Percentiles rank a stretch among this genome's conserved stretches.
These are phyloP conservation scores for Betula pendula DNA, from an alignment of 306 rosid species.

Conservation along the genomic window DNA sequence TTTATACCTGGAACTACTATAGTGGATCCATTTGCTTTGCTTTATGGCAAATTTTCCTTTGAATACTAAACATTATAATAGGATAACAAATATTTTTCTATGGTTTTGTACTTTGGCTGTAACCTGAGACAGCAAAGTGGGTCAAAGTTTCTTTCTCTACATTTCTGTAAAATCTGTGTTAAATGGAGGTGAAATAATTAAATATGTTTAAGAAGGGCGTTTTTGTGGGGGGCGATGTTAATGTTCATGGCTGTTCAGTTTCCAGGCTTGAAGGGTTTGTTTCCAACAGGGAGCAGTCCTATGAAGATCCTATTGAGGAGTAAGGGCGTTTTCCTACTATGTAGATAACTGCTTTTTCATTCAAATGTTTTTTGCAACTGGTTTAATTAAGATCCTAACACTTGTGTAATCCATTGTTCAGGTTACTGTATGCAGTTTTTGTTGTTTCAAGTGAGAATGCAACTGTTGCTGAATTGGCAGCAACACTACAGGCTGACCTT, in stretches of 20 bases:
- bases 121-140: background rate
- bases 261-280: slow-evolving; percentile 99
- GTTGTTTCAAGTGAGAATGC: slow-evolving; percentile 95
- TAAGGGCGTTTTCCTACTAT: slow-evolving; percentile 51
- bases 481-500: slow-evolving; percentile 86
- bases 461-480: slow-evolving; percentile 84
- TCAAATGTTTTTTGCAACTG: slow-evolving; percentile 16
- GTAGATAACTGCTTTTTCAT: slow-evolving; percentile 22
- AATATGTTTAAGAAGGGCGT: slow-evolving; percentile 12
- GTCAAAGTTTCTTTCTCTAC: background rate
- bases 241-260: slow-evolving; percentile 55
- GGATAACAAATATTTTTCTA: background rate
- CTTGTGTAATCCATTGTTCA: slow-evolving; percentile 29
- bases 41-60: background rate
- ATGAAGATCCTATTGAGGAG: slow-evolving; percentile 99
- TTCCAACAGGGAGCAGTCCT: slow-evolving; percentile 96
- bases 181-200: background rate
- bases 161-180: background rate
- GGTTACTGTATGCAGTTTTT: slow-evolving; percentile 94
- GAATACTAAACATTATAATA: background rate
- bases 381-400: slow-evolving; percentile 29
- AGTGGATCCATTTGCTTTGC: background rate
- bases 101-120: slow-evolving; percentile 10
- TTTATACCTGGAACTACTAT: too few relatives aligned
- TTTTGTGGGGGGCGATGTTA: too few relatives aligned